These are phyloP conservation scores for Acacia acuminata DNA, from an alignment of 306 rosid species.

Conservation along the genomic window DNA sequence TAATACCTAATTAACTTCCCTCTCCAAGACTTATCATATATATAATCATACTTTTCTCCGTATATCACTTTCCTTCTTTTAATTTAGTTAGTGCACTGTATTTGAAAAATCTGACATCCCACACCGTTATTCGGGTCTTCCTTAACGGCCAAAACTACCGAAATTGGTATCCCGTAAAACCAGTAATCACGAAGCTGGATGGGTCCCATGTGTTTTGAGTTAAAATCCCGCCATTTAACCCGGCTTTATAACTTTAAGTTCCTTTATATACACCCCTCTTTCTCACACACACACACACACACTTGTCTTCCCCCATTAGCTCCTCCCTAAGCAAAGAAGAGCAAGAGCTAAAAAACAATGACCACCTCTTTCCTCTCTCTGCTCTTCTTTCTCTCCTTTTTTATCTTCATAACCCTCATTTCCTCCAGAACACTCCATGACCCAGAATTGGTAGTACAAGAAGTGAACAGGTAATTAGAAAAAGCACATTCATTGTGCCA, in stretches of 20 bases:
- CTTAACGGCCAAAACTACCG: slow-evolving; percentile 86
- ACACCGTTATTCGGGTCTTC: slow-evolving; percentile 54
- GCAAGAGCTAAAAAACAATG: slow-evolving; percentile 39
- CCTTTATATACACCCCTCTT: slow-evolving; percentile 61
- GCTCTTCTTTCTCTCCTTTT: slow-evolving; percentile 46
- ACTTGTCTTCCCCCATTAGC: slow-evolving; percentile 19
- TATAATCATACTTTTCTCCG: neutral
- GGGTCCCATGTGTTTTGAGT: slow-evolving; percentile 70
- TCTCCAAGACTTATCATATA: neutral
- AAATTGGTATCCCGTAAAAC: slow-evolving; percentile 61
- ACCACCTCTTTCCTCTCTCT: slow-evolving; percentile 34
- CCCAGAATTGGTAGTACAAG: slow-evolving; percentile 62
- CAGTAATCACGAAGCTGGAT: slow-evolving; percentile 57
- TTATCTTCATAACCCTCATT: slow-evolving; percentile 50
- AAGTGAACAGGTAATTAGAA: slow-evolving; percentile 66
- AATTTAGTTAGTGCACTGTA: neutral
- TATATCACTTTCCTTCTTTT: neutral
- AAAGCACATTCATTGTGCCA: neutral
- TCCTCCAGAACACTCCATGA: slow-evolving; percentile 54
- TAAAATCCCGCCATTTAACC: slow-evolving; percentile 68
- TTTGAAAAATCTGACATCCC: slow-evolving; percentile 10
- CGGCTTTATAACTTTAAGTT: slow-evolving; percentile 32
- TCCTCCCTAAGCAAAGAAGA: neutral
- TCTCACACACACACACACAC: slow-evolving; percentile 23
- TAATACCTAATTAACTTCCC: slow-evolving; percentile 40